Conservation (phyloP, 2,329 filamentous ascomycete genomes). For the Aspergillus candidus region DNA sequence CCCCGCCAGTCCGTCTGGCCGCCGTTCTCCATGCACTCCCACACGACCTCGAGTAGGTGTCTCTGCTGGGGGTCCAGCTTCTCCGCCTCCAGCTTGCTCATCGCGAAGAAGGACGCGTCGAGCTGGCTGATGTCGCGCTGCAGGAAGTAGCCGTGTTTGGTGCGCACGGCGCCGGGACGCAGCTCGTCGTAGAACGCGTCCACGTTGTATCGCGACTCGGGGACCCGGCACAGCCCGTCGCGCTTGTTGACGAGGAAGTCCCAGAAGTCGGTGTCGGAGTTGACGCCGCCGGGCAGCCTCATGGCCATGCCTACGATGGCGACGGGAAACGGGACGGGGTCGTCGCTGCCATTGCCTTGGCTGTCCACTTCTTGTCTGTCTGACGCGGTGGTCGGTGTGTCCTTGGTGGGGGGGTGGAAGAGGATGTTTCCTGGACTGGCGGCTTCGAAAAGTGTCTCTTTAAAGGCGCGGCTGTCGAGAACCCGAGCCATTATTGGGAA, state of each 20-base stretch:
- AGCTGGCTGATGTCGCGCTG: constrained; percentile 22
- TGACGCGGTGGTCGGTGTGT: too few species aligned
- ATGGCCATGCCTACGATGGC: constrained; percentile 22
- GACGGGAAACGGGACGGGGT: constrained; percentile 9
- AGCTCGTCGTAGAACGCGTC: constrained; percentile 19
- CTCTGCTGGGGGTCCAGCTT: constrained; percentile 30
- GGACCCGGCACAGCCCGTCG: constrained; percentile 17
- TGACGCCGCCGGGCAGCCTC: constrained; percentile 17
- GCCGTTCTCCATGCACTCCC: constrained; percentile 29
- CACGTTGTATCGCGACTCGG: constrained; percentile 19
- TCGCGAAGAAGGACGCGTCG: constrained; percentile 24
- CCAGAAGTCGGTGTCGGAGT: constrained; percentile 15
- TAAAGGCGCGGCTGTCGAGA: too few species aligned
- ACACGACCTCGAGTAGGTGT: constrained; percentile 26
- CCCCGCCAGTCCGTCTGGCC: constrained; percentile 27
- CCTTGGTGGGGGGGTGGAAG: too few species aligned
- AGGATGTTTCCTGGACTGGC: too few species aligned
- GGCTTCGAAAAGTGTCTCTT: too few species aligned
- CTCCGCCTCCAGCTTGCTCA: constrained; percentile 19
- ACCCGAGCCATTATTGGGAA: too few species aligned
- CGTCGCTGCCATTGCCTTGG: neutral
- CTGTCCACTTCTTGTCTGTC: too few species aligned
- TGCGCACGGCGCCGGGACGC: constrained; percentile 6
- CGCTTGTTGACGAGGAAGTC: constrained; percentile 17
- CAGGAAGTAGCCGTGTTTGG: constrained; percentile 24